phyloP scores from a whole-genome alignment of 805 yeast genomes.

The Nakazawaea peltata region DNA sequence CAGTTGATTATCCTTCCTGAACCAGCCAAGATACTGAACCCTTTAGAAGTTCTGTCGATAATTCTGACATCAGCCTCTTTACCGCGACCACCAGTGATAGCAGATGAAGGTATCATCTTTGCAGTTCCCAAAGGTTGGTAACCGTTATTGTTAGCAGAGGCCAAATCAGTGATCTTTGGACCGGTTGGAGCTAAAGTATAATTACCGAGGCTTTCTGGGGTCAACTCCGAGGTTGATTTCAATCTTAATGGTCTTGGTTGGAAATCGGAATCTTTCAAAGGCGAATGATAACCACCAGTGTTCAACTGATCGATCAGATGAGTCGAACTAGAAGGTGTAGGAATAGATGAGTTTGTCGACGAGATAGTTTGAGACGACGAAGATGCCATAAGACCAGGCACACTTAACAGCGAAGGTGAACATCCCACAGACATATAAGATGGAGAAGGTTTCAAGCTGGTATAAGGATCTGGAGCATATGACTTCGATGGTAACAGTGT shows the following conservation, averaged over 20 bases:
- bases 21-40: slow-evolving; percentile 7
- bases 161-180: too few species aligned
- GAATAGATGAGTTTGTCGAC: slow-evolving; percentile 4
- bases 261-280: slow-evolving; percentile 2
- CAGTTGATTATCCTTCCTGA: too few species aligned
- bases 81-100: not conserved
- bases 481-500: not conserved
- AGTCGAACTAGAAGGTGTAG: slow-evolving; percentile 7
- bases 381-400: slow-evolving; percentile 8
- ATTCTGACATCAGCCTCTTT: slow-evolving; percentile 3
- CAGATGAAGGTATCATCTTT: too few species aligned
- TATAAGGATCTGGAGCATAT: not conserved
- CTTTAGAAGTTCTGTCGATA: slow-evolving; percentile 4
- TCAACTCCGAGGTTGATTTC: too few species aligned
- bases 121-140: too few species aligned
- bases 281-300: not conserved
- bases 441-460: not conserved
- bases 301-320: slow-evolving; percentile 7
- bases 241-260: slow-evolving; percentile 9
- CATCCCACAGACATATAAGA: slow-evolving; percentile 3
- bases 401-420: not conserved
- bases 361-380: slow-evolving; percentile 6
- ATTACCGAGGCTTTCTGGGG: too few species aligned
- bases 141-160: too few species aligned
- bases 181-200: too few species aligned